Evolutionary conservation across 139 green algal genomes (phyloP).

Genomic region (Auxenochlorella protothecoides): DNA sequence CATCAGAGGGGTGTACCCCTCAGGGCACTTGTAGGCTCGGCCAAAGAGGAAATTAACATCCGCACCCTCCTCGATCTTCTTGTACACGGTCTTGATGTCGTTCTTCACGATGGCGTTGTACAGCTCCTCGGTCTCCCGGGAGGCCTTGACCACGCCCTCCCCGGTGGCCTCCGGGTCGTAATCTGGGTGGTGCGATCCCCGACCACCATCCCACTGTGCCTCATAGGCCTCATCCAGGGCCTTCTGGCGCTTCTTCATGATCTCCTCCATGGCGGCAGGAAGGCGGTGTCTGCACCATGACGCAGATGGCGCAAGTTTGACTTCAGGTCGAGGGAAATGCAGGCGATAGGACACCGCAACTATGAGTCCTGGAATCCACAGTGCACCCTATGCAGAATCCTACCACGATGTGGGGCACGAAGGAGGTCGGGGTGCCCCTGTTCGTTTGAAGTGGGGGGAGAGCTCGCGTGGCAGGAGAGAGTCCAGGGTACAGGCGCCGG

Average conservation of each 20-base stretch:
- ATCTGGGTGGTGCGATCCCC: slow-evolving; percentile 77
- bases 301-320: no score
- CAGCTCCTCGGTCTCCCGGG: slow-evolving; percentile 75
- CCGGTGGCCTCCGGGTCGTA: slow-evolving; percentile 54
- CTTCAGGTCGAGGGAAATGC: no score
- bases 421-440: no score
- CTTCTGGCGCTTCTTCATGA: slow-evolving; percentile 71
- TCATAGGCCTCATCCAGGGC: slow-evolving; percentile 62
- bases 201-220: slow-evolving; percentile 68
- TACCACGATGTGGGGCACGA: no score
- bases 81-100: slow-evolving; percentile 73
- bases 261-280: slow-evolving; percentile 48
- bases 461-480: no score
- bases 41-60: slow-evolving; percentile 94
- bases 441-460: no score
- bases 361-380: no score
- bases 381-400: no score
- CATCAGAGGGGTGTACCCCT: slow-evolving; percentile 93
- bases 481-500: no score
- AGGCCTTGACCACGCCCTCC: slow-evolving; percentile 41
- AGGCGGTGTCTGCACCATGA: no score
- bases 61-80: slow-evolving; percentile 86
- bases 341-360: no score
- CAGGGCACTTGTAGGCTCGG: slow-evolving; percentile 54
- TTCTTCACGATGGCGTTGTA: slow-evolving; percentile 81